Base-by-base conservation (phyloP, 192 early-diverging fungal species). In the Powellomyces hirtus region DNA sequence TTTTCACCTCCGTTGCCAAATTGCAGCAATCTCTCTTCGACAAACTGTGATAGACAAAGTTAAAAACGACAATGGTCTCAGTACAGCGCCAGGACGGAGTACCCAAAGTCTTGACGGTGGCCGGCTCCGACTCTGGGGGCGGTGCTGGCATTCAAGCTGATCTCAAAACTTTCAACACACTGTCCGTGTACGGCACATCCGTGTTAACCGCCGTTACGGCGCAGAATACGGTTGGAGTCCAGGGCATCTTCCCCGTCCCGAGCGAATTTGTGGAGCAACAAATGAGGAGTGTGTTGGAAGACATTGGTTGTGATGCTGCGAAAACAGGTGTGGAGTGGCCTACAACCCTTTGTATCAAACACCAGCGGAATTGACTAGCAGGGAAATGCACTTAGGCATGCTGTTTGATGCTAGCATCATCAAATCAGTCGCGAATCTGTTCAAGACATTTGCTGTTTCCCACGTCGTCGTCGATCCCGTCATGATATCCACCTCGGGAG, bases 141-240 rank as follows among this genome's bases (percentile, higher is more conserved):
- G 84, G 84, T 22, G 84, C 84, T 37, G 84, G 84, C 38, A 92
- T 95, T 70, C 93, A 95, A 75, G 93, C 93, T 20, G 93, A 95
- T 77, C 82, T 95, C 52, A 95, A 95, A 72, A 92, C 93, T 5
- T 87, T 93, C 73, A 91, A 87, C 31, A 82, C 90, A 2, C 62
- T 90, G 16, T 75, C 78, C 2, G 84, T 89, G 1, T 92, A 87
- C 78, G 89, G 89, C 10, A 79, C 89, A 0, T 88, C 90, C 2
- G 91, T 88, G 13, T 61, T 95, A 16, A 90, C 91, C 10, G 90
- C 91, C 0, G 57, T 93, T 20, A 95, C 93, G 0, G 90, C 91
- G 5, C 93, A 95, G 70, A 95, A 95, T 74, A 95, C 93, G 0
- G 53, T 86, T n/a, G 86, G 85, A 18, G 93, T 95, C 8, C 85